Percentiles rank a stretch among this genome's conserved stretches.
phyloP scores from a whole-genome alignment of 441 rosid genomes.

The Cnidoscolus chayamansa region DNA sequence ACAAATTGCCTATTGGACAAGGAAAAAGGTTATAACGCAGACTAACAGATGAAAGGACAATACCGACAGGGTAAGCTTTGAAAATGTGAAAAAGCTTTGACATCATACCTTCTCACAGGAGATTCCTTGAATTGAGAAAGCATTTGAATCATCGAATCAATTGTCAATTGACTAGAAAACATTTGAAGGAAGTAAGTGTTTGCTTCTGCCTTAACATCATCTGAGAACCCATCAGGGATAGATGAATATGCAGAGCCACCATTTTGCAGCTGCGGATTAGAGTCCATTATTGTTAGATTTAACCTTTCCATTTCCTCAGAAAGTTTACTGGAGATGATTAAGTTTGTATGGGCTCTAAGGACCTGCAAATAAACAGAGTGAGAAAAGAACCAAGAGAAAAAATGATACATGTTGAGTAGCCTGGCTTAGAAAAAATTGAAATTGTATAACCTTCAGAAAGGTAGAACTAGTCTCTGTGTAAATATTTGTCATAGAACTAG shows the following conservation, averaged over 20 bases:
- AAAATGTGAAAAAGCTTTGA: slow-evolving; percentile 6
- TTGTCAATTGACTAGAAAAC: slow-evolving; percentile 81
- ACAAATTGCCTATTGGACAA: background rate
- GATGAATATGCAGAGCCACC: slow-evolving; percentile 69
- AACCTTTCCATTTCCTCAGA: slow-evolving; percentile 74
- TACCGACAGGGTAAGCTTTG: background rate
- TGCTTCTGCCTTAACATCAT: slow-evolving; percentile 89
- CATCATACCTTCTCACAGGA: slow-evolving; percentile 57
- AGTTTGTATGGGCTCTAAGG: slow-evolving; percentile 58
- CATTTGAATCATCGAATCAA: slow-evolving; percentile 95
- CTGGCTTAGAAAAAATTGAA: slow-evolving; percentile 11
- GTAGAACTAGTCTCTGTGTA: slow-evolving; percentile 60
- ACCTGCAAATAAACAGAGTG: slow-evolving; percentile 42
- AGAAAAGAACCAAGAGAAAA: background rate
- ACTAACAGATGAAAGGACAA: background rate
- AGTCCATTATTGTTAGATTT: slow-evolving; percentile 47
- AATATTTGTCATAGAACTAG: slow-evolving; percentile 53
- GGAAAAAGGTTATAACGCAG: background rate
- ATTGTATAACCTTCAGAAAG: slow-evolving; percentile 63
- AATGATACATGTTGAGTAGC: background rate
- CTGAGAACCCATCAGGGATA: slow-evolving; percentile 68
- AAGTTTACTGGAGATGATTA: slow-evolving; percentile 50
- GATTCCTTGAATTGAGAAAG: slow-evolving; percentile 94
- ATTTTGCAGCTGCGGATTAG: slow-evolving; percentile 67
- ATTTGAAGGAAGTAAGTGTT: slow-evolving; percentile 94